These are phyloP conservation scores for Aristolochia californica DNA, from an alignment of 164 flowering plant species.

Conservation along the genomic window DNA sequence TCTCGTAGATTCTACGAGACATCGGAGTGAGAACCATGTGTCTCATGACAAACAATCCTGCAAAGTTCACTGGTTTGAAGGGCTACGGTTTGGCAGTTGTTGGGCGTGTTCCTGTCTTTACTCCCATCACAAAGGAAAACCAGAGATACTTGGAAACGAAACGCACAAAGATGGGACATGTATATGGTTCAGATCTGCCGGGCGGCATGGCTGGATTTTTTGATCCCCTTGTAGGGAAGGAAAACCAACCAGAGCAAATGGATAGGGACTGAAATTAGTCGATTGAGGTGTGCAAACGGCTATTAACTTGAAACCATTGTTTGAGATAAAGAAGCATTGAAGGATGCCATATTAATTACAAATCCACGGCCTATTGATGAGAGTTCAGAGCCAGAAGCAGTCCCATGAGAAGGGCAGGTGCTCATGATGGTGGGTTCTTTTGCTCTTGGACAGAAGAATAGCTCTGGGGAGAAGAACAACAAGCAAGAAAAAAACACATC, in stretches of 20 bases:
- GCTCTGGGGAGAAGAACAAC: too few species aligned
- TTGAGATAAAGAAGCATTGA: too few species aligned
- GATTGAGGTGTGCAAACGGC: too few species aligned
- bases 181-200: slow-evolving; percentile 63
- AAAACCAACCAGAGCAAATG: slow-evolving; percentile 9
- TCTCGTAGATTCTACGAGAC: slow-evolving; percentile 56
- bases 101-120: slow-evolving; percentile 72
- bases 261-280: neutral
- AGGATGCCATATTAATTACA: too few species aligned
- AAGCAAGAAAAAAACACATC: too few species aligned
- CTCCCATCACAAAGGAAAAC: slow-evolving; percentile 86
- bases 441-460: too few species aligned
- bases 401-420: too few species aligned
- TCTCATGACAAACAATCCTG: slow-evolving; percentile 90
- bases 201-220: slow-evolving; percentile 16
- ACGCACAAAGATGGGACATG: slow-evolving; percentile 84
- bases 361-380: too few species aligned
- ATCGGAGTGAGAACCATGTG: slow-evolving; percentile 73
- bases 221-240: slow-evolving; percentile 11
- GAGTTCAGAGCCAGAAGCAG: too few species aligned
- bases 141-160: slow-evolving; percentile 73
- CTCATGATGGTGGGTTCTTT: too few species aligned
- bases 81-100: slow-evolving; percentile 87
- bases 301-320: too few species aligned
- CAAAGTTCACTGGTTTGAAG: slow-evolving; percentile 71